phyloP scores from a whole-genome alignment of 1,139 yeast species.

The Kodamaea alishanica region DNA sequence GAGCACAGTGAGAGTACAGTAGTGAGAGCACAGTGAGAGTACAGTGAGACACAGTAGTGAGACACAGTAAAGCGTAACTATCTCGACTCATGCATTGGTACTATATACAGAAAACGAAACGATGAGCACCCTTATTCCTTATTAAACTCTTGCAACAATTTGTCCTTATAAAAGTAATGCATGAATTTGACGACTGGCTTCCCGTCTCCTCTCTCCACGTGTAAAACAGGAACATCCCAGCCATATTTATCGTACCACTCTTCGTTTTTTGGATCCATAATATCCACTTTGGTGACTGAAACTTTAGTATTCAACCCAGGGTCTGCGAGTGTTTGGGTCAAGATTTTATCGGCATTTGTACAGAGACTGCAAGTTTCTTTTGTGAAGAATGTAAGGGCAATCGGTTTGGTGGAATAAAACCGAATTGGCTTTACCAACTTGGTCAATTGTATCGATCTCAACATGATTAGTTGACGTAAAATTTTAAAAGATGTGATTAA shows the following conservation, averaged over 20 bases:
- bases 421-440: too few species aligned
- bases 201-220: constrained; percentile 52
- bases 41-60: too few species aligned
- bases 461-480: background rate
- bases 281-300: constrained; percentile 52
- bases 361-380: constrained; percentile 80
- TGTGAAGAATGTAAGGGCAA: constrained; percentile 62
- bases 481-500: background rate
- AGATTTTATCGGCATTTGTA: constrained; percentile 59
- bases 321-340: constrained; percentile 38
- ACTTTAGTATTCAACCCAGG: constrained; percentile 20
- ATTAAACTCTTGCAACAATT: constrained; percentile 49
- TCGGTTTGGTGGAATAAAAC: constrained; percentile 2
- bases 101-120: background rate
- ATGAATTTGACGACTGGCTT: constrained; percentile 58
- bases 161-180: constrained; percentile 66
- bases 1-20: too few species aligned
- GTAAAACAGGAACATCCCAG: constrained; percentile 87
- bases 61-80: too few species aligned
- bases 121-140: constrained; percentile 6
- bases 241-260: constrained; percentile 81
- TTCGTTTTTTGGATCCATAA: constrained; percentile 61
- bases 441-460: too few species aligned
- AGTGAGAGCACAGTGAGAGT: too few species aligned
- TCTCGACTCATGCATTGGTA: constrained; percentile 42